These are phyloP conservation scores for Rhizopogon rudus DNA, from an alignment of 768 basidiomycete genomes.

Conservation along the genomic window DNA sequence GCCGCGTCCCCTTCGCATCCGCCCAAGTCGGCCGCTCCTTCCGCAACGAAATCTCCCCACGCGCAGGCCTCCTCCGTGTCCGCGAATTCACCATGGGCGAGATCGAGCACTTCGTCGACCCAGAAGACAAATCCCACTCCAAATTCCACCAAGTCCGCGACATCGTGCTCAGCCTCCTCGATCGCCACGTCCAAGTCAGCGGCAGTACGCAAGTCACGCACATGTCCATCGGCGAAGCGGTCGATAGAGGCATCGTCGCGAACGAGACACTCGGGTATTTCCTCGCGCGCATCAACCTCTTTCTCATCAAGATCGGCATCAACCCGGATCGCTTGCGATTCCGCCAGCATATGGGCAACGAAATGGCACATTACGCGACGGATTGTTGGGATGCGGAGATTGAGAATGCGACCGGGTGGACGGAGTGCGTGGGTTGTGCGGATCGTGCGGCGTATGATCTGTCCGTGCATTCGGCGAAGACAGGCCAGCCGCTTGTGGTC, in stretches of 20 bases:
- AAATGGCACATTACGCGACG: conserved; percentile 99
- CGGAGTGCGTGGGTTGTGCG: conserved; percentile 98
- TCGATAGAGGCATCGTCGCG: conserved; percentile 79
- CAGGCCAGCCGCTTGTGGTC: conserved; percentile 82
- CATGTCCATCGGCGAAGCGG: conserved; percentile 86
- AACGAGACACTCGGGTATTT: conserved; percentile 99
- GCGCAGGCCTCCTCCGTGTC: conserved; percentile 92
- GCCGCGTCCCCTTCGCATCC: conserved; percentile 92
- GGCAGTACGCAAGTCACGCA: conserved; percentile 61
- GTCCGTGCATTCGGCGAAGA: conserved; percentile 80
- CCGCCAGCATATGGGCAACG: conserved; percentile 97
- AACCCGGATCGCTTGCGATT: conserved; percentile 80
- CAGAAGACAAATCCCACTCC: conserved; percentile 80
- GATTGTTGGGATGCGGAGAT: conserved; percentile 99
- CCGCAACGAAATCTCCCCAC: conserved; percentile 97
- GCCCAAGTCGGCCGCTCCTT: conserved; percentile 96
- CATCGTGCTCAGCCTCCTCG: conserved; percentile 69
- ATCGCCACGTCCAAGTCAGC: conserved; percentile 75
- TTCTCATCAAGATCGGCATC: conserved; percentile 89
- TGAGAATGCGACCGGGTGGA: conserved; percentile 82
- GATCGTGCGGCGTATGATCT: conserved; percentile 97
- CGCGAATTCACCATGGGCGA: conserved; percentile 99
- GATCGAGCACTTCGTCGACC: conserved; percentile 99
- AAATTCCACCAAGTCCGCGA: conserved; percentile 81
- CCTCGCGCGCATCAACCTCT: conserved; percentile 85